These are phyloP conservation scores for Abelmoschus esculentus DNA, from an alignment of 345 rosid genomes.

Conservation along the genomic window DNA sequence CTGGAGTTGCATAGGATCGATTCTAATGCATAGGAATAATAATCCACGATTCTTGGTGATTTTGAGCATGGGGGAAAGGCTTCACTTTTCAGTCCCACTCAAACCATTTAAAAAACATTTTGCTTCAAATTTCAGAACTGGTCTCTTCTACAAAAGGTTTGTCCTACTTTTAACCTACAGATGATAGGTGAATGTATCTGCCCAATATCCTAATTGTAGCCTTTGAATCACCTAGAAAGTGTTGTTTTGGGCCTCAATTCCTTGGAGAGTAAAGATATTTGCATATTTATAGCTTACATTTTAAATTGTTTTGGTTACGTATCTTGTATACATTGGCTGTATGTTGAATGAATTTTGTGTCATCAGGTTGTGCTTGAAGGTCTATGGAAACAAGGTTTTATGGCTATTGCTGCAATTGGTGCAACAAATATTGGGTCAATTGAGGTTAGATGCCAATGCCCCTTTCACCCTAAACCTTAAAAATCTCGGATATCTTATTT, in stretches of 20 bases:
- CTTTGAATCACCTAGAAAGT: not conserved
- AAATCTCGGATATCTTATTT: not conserved
- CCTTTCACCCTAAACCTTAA: not conserved
- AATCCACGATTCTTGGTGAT: too few relatives aligned
- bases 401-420: conserved; percentile 93
- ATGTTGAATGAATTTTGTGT: conserved; percentile 5
- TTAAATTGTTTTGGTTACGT: not conserved
- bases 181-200: not conserved
- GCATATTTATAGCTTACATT: not conserved
- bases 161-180: not conserved
- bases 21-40: not conserved
- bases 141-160: not conserved
- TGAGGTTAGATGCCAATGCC: conserved; percentile 41
- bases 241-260: not conserved
- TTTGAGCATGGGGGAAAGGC: too few relatives aligned
- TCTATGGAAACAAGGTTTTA: conserved; percentile 72
- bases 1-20: not conserved
- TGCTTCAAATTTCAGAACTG: not conserved
- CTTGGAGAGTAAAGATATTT: not conserved
- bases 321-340: not conserved
- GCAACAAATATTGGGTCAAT: conserved; percentile 95
- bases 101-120: not conserved
- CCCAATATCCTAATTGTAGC: not conserved
- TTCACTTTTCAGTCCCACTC: not conserved
- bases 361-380: conserved; percentile 92